phyloP scores from a whole-genome alignment of 192 early-diverging fungal genomes.

The Entophlyctis luteolus region DNA sequence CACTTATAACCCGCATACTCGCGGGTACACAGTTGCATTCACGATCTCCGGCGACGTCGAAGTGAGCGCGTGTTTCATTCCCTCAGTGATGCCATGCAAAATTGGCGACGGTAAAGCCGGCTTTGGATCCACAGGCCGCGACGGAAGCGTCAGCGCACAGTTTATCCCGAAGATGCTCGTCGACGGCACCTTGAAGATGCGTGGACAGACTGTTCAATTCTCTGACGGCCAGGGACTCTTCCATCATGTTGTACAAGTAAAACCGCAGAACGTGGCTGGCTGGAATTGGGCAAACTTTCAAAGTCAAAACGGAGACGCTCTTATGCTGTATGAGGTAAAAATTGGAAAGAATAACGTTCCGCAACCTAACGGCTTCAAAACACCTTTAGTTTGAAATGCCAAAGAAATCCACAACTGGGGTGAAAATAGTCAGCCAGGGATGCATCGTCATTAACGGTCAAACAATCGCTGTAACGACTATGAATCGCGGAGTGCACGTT shows the following conservation, averaged over 20 bases:
- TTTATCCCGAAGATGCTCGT: conserved; percentile 79
- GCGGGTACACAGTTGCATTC: conserved; percentile 47
- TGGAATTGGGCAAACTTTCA: conserved; percentile 86
- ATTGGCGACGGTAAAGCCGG: conserved; percentile 72
- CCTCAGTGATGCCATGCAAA: conserved; percentile 69
- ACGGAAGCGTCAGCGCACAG: conserved; percentile 67
- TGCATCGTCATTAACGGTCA: conserved; percentile 62
- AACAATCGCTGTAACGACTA: conserved; percentile 67
- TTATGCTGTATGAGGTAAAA: conserved; percentile 50
- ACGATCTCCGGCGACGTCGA: conserved; percentile 45
- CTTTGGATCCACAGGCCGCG: conserved; percentile 49
- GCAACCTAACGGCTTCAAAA: background rate
- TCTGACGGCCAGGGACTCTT: conserved; percentile 62
- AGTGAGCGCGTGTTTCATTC: conserved; percentile 57
- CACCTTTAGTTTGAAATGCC: conserved; percentile 61
- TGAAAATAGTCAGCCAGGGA: conserved; percentile 60
- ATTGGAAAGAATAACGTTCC: background rate
- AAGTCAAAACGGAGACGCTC: conserved; percentile 53
- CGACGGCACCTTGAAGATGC: conserved; percentile 65
- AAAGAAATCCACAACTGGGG: conserved; percentile 43
- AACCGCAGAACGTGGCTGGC: conserved; percentile 75
- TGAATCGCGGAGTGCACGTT: conserved; percentile 65
- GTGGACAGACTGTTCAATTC: conserved; percentile 45
- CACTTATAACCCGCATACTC: conserved; percentile 40
- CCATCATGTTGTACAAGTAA: conserved; percentile 79